Evolutionary conservation across 2,329 filamentous ascomycete species (phyloP).

Genomic region (Trichoderma sp.): DNA sequence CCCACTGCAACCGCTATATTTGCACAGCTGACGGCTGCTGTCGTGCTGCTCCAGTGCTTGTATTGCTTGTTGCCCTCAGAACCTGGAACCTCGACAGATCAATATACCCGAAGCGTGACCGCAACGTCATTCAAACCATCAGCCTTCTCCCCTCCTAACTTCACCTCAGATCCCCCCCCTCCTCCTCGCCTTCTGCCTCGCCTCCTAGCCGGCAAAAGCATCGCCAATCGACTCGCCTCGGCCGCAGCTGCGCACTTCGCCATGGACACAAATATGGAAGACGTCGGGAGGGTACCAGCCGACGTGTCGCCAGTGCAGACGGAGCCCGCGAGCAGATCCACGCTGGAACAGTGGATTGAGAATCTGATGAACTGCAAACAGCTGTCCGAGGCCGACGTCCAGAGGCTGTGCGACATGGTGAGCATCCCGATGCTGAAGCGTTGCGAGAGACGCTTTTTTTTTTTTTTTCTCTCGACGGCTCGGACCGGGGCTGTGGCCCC

Average conservation of each 20-base stretch:
- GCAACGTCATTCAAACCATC: constrained; percentile 30
- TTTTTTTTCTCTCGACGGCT: not conserved
- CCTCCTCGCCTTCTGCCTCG: not conserved
- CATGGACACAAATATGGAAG: constrained; percentile 99
- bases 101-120: constrained; percentile 24
- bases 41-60: constrained; percentile 20
- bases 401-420: constrained; percentile 97
- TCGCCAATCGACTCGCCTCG: not conserved
- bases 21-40: constrained; percentile 1
- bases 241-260: constrained; percentile 5
- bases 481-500: not conserved
- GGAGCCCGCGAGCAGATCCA: constrained; percentile 87
- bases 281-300: constrained; percentile 82
- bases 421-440: constrained; percentile 21
- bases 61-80: constrained; percentile 14
- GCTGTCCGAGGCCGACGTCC: constrained; percentile 88
- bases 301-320: constrained; percentile 67
- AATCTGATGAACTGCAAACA: constrained; percentile 98
- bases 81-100: not conserved
- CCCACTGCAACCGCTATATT: not conserved
- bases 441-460: not conserved
- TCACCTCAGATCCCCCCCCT: constrained; percentile 19
- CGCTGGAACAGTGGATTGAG: constrained; percentile 97
- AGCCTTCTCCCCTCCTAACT: constrained; percentile 19
- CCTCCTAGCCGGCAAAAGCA: not conserved